Percentiles rank a stretch among this genome's conserved stretches.
These are phyloP conservation scores for Boletus patriciae DNA, from an alignment of 768 basidiomycete species.

Conservation along the genomic window DNA sequence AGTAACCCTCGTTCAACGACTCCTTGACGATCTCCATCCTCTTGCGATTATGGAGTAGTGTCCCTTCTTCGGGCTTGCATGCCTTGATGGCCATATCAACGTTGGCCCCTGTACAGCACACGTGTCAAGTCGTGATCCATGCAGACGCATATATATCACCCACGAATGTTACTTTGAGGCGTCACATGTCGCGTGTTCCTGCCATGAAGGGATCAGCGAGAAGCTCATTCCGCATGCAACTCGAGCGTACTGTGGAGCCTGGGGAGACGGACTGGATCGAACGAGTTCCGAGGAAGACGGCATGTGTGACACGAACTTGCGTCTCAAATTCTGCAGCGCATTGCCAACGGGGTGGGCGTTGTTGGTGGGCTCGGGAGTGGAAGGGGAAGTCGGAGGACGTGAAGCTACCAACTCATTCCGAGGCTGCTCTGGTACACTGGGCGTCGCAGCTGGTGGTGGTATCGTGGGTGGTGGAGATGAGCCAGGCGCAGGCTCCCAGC, in stretches of 20 bases:
- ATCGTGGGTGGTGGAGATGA: constrained; percentile 9
- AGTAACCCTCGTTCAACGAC: constrained; percentile 77
- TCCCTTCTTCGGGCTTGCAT: constrained; percentile 65
- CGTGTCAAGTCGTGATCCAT: not conserved
- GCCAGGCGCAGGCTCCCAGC: constrained; percentile 20
- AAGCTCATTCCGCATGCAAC: not conserved
- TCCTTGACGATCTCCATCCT: constrained; percentile 74
- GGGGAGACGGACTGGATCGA: constrained; percentile 15
- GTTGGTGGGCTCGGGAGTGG: constrained; percentile 7
- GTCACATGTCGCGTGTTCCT: constrained; percentile 36
- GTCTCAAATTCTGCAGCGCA: constrained; percentile 28
- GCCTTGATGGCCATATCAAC: constrained; percentile 72
- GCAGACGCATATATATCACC: constrained; percentile 3
- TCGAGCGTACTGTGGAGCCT: constrained; percentile 19
- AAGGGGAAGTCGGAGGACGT: not conserved
- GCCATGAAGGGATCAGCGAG: not conserved
- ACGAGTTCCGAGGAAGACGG: constrained; percentile 20
- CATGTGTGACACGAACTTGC: constrained; percentile 26
- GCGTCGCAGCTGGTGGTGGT: not conserved
- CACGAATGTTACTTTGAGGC: constrained; percentile 46
- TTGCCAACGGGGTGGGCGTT: constrained; percentile 10
- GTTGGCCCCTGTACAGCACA: constrained; percentile 45
- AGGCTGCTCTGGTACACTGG: constrained; percentile 6
- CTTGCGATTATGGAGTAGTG: constrained; percentile 60
- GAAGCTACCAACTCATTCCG: constrained; percentile 1